Conservation (phyloP, 306 rosid species). For the Fragaria iinumae region DNA sequence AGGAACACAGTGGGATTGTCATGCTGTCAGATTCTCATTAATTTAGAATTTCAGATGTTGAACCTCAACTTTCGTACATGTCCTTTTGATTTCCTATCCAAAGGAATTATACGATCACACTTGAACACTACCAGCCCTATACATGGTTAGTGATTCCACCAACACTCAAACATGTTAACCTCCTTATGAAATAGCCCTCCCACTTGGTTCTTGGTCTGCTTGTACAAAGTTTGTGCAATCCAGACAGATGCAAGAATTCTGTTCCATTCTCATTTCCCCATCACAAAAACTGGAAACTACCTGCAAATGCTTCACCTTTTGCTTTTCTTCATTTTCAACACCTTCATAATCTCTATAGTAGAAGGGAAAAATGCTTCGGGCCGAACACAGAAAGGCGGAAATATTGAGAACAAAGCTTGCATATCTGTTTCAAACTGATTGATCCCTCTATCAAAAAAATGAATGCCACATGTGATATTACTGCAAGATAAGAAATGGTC, state of each 20-base stretch:
- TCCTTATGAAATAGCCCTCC: neutral
- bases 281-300: constrained; percentile 7
- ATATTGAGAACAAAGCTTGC: constrained; percentile 53
- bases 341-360: constrained; percentile 48
- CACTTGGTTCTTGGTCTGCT: neutral
- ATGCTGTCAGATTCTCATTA: neutral
- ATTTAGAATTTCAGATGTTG: neutral
- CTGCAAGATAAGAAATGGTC: constrained; percentile 61
- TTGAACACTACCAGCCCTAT: neutral
- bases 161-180: neutral
- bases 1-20: neutral
- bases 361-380: constrained; percentile 72
- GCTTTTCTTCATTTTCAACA: constrained; percentile 38
- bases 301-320: constrained; percentile 46
- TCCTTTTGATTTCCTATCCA: neutral
- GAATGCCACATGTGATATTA: constrained; percentile 33
- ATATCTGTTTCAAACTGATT: constrained; percentile 57
- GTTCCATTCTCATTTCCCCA: constrained; percentile 19
- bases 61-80: neutral
- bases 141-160: neutral
- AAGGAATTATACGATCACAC: neutral
- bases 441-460: constrained; percentile 32
- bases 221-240: too few relatives aligned
- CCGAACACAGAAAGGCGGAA: constrained; percentile 65
- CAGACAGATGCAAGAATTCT: too few relatives aligned